Evolutionary conservation across 1,284 basidiomycete species (phyloP).

Genomic region (Tilletia indica): DNA sequence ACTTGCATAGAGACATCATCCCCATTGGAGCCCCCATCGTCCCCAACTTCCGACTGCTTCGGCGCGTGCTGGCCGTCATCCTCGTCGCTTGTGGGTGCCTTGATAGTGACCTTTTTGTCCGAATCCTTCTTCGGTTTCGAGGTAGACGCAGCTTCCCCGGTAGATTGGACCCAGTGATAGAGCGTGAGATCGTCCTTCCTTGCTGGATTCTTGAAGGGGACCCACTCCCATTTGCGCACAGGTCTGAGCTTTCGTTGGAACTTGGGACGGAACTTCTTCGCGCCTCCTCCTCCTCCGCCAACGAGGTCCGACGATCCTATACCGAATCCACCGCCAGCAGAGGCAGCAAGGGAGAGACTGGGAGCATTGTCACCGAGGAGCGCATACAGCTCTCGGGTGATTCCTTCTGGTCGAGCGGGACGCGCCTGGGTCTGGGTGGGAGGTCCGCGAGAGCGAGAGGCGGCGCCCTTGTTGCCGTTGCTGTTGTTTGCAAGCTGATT

Average conservation of each 20-base stretch:
- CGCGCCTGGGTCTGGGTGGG: neutral
- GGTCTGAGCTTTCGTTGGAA: conserved; percentile 76
- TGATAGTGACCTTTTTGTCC: neutral
- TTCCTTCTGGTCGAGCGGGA: neutral
- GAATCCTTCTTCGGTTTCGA: conserved; percentile 1
- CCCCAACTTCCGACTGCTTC: too few species aligned
- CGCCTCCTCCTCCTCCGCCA: conserved; percentile 56
- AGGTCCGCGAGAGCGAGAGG: conserved; percentile 5
- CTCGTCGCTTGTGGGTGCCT: neutral
- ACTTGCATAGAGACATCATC: neutral
- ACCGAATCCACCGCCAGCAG: neutral
- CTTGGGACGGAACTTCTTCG: conserved; percentile 68
- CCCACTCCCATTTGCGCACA: conserved; percentile 59
- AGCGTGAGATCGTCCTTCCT: conserved; percentile 45
- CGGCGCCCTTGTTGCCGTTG: neutral
- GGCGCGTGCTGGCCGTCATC: neutral
- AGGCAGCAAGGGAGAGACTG: conserved; percentile 61
- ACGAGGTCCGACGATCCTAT: conserved; percentile 17
- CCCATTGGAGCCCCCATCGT: neutral
- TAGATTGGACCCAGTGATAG: conserved; percentile 41
- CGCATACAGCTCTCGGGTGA: conserved; percentile 71
- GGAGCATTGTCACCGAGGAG: conserved; percentile 90
- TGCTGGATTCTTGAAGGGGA: conserved; percentile 47
- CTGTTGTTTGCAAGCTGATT: neutral
- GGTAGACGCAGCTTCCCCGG: neutral